Evolutionary conservation across 2,329 filamentous ascomycete species (phyloP), one percentile per base, ranked within the genome.

Genomic region (Leptographium wingfieldii): DNA sequence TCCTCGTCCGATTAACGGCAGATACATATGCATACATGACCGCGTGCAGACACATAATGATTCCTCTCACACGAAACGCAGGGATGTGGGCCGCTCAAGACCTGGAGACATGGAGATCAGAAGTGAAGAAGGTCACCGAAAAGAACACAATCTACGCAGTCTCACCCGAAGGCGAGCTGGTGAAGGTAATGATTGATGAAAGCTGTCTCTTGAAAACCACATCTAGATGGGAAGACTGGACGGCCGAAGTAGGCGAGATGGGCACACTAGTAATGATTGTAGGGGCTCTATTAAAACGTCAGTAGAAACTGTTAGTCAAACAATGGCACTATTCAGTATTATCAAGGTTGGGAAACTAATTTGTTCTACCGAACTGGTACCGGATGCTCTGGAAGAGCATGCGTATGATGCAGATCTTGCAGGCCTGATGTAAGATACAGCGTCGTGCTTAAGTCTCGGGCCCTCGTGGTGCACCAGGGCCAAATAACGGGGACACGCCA

Each of bases 401-500:
- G 89, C 92, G 0, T 99, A 99, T 68, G 92, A 96, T 71, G 94
- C 94, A 0, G 92, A 97, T 68, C 81, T 99, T 61, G 90, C 94
- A 10, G 94, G 94, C 0, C 73, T 99, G 53, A 83, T 88, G 62
- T 97, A 31, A 31, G 5, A 31, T 5, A 97, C 69, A 84, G 81
- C 48, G 82, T 97, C n/a, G 78, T 78, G 5, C 80, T 87, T 31
- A 87, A 89, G 67, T 79, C 81, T 4, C 81, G 84, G 38, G 92
- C 92, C 0, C 70, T 97, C 35, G 85, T 88, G 29, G 7, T 5
- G 31, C 31, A 7, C 31, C 31, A 31, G 31, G 31, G 31, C 31
- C 7, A 31, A 31, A 31, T 31, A 31, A 7, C 31, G 31, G 31
- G 22, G 31, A 31, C 31, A 31, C 31, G 31, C 31, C 31, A 31